Conservation (phyloP, 768 basidiomycete species). For the Termitomyces sp. region DNA sequence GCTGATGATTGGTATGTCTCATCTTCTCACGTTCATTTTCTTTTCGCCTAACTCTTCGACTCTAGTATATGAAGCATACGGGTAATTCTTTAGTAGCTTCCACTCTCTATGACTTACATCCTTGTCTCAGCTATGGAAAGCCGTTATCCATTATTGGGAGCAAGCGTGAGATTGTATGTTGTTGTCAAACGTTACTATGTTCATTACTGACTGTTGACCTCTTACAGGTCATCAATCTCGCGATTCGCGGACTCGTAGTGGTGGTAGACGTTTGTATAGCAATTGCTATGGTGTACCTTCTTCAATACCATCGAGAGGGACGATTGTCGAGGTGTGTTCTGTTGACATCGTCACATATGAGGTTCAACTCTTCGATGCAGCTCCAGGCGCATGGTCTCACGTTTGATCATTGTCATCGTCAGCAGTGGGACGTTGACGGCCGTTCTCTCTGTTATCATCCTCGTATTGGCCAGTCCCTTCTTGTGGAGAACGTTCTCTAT, state of each 20-base stretch:
- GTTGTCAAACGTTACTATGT: too few relatives aligned
- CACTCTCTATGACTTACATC: neutral
- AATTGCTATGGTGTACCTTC: neutral
- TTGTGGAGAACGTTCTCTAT: too few relatives aligned
- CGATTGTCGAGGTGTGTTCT: too few relatives aligned
- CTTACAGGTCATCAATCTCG: neutral
- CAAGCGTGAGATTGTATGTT: neutral
- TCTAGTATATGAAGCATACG: neutral
- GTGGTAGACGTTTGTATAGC: neutral
- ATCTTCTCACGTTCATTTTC: neutral
- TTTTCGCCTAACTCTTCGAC: neutral
- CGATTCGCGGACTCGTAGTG: neutral
- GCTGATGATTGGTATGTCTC: neutral
- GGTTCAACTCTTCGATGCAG: too few relatives aligned
- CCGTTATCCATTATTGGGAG: neutral
- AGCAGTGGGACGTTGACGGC: conserved; percentile 1
- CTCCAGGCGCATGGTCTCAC: neutral
- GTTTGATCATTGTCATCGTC: neutral
- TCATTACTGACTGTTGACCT: too few relatives aligned
- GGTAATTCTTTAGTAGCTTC: neutral
- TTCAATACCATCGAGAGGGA: too few relatives aligned
- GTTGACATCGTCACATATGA: too few relatives aligned
- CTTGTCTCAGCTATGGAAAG: neutral
- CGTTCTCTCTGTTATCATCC: neutral
- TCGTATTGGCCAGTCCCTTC: neutral